Conservation (phyloP, 805 yeast genomes). For the Sugiyamaella chiloensis region DNA sequence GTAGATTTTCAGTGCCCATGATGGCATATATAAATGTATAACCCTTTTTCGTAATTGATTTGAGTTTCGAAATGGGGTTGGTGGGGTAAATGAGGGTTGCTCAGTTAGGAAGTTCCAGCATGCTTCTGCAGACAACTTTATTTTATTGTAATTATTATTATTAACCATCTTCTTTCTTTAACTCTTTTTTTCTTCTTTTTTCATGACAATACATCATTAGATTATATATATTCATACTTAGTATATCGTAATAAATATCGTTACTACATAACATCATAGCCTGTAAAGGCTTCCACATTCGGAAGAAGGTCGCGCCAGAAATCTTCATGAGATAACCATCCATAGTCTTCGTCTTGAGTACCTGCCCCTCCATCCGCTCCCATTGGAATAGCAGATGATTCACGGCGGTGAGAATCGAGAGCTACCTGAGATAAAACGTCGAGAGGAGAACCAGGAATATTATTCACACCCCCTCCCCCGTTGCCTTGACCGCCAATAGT, state of each 20-base stretch:
- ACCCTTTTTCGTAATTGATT: too few relatives aligned
- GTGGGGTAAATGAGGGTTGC: too few relatives aligned
- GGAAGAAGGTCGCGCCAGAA: conserved; percentile 57
- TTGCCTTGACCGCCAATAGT: background rate
- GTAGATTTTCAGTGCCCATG: too few relatives aligned
- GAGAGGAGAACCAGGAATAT: conserved; percentile 34
- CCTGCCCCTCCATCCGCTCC: background rate
- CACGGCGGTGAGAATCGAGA: conserved; percentile 17
- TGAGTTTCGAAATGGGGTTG: too few relatives aligned
- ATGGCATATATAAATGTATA: too few relatives aligned
- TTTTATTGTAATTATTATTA: too few relatives aligned
- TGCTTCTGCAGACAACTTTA: too few relatives aligned
- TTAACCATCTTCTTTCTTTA: too few relatives aligned
- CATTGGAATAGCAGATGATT: background rate
- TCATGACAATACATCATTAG: too few relatives aligned
- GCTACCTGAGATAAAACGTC: conserved; percentile 45
- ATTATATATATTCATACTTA: too few relatives aligned
- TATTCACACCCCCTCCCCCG: background rate
- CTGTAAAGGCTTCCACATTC: conserved; percentile 26
- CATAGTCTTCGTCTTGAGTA: conserved; percentile 42
- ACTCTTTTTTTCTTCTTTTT: too few relatives aligned
- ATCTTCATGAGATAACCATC: conserved; percentile 60
- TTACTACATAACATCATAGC: conserved; percentile 20
- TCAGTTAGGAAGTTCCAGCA: too few relatives aligned
- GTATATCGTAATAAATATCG: background rate